These are phyloP conservation scores for Exophiala phaeomuriformis DNA, from an alignment of 2,329 filamentous ascomycete genomes.

Conservation along the genomic window DNA sequence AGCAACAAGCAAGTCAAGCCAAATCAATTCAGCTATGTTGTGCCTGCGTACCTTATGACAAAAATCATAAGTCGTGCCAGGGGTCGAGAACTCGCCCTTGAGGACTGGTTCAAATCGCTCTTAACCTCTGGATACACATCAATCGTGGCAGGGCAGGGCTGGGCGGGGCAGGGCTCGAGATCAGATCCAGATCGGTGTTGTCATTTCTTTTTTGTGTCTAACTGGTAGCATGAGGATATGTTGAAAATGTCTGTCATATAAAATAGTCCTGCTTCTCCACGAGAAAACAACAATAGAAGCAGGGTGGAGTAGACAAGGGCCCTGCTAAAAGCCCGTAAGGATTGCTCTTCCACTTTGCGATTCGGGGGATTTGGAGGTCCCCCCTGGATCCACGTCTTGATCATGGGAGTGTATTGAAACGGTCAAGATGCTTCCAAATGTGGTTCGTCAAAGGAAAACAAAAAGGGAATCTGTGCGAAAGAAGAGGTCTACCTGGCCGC, in stretches of 20 bases:
- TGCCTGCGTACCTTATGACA: too few species aligned
- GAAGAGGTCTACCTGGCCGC: background rate
- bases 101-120: too few species aligned
- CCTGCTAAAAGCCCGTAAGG: slow-evolving; percentile 24
- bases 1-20: too few species aligned
- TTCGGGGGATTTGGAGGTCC: slow-evolving; percentile 11
- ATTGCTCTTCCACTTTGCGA: slow-evolving; percentile 24
- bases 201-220: too few species aligned
- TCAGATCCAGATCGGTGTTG: too few species aligned
- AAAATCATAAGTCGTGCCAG: too few species aligned
- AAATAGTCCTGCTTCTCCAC: slow-evolving; percentile 26
- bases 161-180: too few species aligned
- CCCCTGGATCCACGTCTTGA: slow-evolving; percentile 24
- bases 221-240: too few species aligned
- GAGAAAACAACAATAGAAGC: slow-evolving; percentile 11
- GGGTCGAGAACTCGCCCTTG: too few species aligned
- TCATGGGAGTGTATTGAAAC: slow-evolving; percentile 15
- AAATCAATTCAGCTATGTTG: too few species aligned
- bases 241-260: slow-evolving; percentile 21
- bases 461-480: background rate
- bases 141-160: too few species aligned
- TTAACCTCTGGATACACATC: too few species aligned
- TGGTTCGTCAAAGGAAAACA: slow-evolving; percentile 5
- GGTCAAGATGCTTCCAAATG: slow-evolving; percentile 26
- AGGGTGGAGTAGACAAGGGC: slow-evolving; percentile 27